Evolutionary conservation across 805 yeast species (phyloP), one percentile per base, ranked within the genome.

Genomic region (Saccharomyces paradoxus): DNA sequence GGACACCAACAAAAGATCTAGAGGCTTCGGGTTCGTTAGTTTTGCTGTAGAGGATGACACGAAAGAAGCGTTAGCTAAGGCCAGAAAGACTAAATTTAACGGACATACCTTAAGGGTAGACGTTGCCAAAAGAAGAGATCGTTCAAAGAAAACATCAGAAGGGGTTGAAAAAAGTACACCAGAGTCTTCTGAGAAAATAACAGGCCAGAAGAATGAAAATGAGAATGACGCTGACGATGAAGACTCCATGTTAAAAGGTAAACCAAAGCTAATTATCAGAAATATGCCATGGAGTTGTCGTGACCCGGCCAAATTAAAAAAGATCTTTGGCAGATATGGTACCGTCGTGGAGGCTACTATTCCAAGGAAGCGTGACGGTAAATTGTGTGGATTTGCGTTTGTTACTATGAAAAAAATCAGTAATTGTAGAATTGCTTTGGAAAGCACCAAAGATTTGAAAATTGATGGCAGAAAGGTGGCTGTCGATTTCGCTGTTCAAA

Each of bases 211-310:
- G 9, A 51, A 50, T 28, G 58, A 49, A 12, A 44, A 52, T 21
- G 63, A 64, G 46, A 66, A 56, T n/a, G 55, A 60, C 41, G 60
- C 58, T 37, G 57, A 58, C 31, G 73, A 73, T 50, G 77, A 75
- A 22, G 77, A 80, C n/a, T 88, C 84, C 21, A 52, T 61, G 29
- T 52, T 67, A 61, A 86, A 86, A 66, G 84, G 96, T 70, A 81
- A 86, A 60, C 91, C 98, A 2, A 82, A 96, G 62, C 74, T 94
- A 55, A 90, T 94, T 61, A 77, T 94, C 41, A 80, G 99, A 66
- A 94, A 94, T 68, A 79, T 94, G 70, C 99, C 99, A 12, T 94
- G 99, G 99, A 85, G 96, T 14, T 84, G 94, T 49, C 82, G 92
- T 66, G 83, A 85, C 56, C 85, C 95, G 4, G 81, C 81, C 4